These are phyloP conservation scores for Drechslera avenae DNA, from an alignment of 2,329 filamentous ascomycete genomes.

Conservation along the genomic window DNA sequence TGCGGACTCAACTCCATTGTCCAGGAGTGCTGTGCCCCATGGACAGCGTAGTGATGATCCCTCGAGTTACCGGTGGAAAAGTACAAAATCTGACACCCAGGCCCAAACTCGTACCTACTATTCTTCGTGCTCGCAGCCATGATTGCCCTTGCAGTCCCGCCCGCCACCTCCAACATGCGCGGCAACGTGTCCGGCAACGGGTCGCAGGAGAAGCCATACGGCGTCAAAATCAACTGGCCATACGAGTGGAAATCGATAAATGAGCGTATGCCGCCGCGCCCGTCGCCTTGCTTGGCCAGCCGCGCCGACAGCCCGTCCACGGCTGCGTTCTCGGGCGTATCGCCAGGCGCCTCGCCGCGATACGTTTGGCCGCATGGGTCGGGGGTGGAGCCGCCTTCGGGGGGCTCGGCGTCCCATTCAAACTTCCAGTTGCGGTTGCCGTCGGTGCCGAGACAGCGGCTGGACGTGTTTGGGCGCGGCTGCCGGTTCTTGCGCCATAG, in stretches of 20 bases:
- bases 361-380: constrained; percentile 43
- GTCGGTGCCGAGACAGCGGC: constrained; percentile 39
- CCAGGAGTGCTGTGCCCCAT: constrained; percentile 51
- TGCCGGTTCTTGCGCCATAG: constrained; percentile 47
- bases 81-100: constrained; percentile 65
- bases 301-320: constrained; percentile 54
- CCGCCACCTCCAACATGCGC: constrained; percentile 48
- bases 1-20: constrained; percentile 53
- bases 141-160: constrained; percentile 52
- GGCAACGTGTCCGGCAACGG: constrained; percentile 55
- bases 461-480: constrained; percentile 33
- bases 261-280: constrained; percentile 58
- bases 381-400: constrained; percentile 28
- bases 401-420: constrained; percentile 39
- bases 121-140: constrained; percentile 46
- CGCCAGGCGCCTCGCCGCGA: constrained; percentile 37
- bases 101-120: constrained; percentile 50
- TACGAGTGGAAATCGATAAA: constrained; percentile 70
- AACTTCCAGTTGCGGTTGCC: constrained; percentile 46
- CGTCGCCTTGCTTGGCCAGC: constrained; percentile 45
- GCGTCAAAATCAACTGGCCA: constrained; percentile 63
- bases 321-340: constrained; percentile 40
- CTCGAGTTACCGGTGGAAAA: constrained; percentile 54
- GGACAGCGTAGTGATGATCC: constrained; percentile 52
- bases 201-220: constrained; percentile 57